A percentile compares a stretch with the other conserved stretches of the same genome.
Conservation (phyloP, 2,329 filamentous ascomycete genomes). For the Colletotrichum brevisporum region DNA sequence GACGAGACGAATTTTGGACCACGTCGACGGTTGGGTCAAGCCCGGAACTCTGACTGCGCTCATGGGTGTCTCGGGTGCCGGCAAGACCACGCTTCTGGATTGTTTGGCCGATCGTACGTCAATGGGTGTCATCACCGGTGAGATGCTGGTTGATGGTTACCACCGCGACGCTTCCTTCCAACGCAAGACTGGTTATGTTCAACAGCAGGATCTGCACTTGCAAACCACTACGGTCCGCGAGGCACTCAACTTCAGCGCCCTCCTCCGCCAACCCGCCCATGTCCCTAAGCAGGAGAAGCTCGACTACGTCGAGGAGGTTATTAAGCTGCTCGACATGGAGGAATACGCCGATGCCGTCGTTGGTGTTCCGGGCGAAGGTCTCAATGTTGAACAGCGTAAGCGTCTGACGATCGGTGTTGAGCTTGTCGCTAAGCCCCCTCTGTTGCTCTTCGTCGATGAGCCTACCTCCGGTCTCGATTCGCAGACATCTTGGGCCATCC, state of each 20-base stretch:
- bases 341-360: conserved; percentile 92
- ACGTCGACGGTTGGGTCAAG: conserved; percentile 94
- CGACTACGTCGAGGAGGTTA: conserved; percentile 90
- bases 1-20: conserved; percentile 81
- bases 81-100: conserved; percentile 92
- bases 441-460: conserved; percentile 94
- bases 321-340: conserved; percentile 91
- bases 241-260: conserved; percentile 86
- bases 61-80: conserved; percentile 94
- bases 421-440: conserved; percentile 89
- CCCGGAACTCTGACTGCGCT: conserved; percentile 90
- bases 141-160: conserved; percentile 78
- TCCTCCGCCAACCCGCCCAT: conserved; percentile 85
- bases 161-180: conserved; percentile 87
- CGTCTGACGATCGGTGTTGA: conserved; percentile 97
- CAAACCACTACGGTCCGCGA: conserved; percentile 89
- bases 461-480: conserved; percentile 94
- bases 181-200: conserved; percentile 91
- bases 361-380: conserved; percentile 89
- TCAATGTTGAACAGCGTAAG: conserved; percentile 79
- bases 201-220: conserved; percentile 92
- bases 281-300: conserved; percentile 84
- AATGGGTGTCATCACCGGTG: conserved; percentile 89
- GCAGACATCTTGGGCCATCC: conserved; percentile 94
- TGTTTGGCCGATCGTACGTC: conserved; percentile 87